phyloP scores from a whole-genome alignment of 202 grass and related monocot genomes.

The Schoenoplectus tabernaemontani region DNA sequence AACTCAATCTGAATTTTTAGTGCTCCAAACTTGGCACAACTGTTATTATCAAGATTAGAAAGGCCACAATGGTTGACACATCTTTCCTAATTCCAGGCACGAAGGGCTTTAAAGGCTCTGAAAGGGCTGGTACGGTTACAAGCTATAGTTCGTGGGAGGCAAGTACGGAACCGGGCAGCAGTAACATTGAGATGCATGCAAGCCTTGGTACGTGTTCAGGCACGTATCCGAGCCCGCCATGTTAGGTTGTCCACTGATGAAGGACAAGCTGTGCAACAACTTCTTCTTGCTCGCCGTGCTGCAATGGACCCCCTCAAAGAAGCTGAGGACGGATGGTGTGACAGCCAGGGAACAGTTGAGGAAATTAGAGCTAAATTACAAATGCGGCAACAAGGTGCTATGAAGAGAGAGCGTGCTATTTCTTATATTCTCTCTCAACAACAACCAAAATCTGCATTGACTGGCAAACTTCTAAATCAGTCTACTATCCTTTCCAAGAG shows the following conservation, averaged over 20 bases:
- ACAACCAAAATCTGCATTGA: conserved; percentile 37
- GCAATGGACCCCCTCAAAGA: conserved; percentile 69
- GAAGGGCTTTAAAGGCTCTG: conserved; percentile 61
- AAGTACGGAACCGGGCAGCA: conserved; percentile 88
- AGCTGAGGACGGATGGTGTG: conserved; percentile 98
- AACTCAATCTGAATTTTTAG: too few species aligned
- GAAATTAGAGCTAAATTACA: conserved; percentile 77
- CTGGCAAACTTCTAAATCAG: conserved; percentile 41
- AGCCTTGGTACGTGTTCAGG: conserved; percentile 91
- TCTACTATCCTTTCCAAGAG: conserved; percentile 38
- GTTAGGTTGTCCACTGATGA: conserved; percentile 74
- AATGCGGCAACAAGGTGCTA: conserved; percentile 70
- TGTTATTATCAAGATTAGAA: neutral
- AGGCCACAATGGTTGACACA: neutral
- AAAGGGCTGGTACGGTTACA: conserved; percentile 85
- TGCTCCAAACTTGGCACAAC: neutral
- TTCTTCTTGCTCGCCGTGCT: conserved; percentile 48
- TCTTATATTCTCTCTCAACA: conserved; percentile 61
- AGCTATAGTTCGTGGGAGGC: conserved; percentile 86
- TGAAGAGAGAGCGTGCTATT: conserved; percentile 75
- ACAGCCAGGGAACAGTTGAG: conserved; percentile 68
- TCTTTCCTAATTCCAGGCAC: conserved; percentile 30
- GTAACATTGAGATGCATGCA: conserved; percentile 97
- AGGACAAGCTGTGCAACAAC: conserved; percentile 76
- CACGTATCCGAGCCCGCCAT: conserved; percentile 68